Evolutionary conservation across 2,329 filamentous ascomycete genomes (phyloP).

Genomic region (Westerdykella ornata): DNA sequence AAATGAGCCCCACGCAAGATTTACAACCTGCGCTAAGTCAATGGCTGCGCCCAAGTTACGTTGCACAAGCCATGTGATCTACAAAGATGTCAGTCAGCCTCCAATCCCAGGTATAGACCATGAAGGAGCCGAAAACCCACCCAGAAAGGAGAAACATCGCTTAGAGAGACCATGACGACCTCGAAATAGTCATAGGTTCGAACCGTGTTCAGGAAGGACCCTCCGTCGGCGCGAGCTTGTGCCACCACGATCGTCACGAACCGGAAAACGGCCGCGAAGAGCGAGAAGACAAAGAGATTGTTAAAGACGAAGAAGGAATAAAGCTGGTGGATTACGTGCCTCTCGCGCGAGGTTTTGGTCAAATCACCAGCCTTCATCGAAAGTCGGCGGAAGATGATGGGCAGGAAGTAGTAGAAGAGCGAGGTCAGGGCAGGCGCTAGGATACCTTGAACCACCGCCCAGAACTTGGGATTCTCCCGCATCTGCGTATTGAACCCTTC

Average conservation of each 20-base stretch:
- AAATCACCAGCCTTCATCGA: slow-evolving; percentile 77
- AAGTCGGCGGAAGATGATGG: slow-evolving; percentile 83
- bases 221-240: slow-evolving; percentile 48
- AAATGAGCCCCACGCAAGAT: slow-evolving; percentile 76
- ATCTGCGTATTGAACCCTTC: slow-evolving; percentile 62
- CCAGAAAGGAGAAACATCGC: slow-evolving; percentile 83
- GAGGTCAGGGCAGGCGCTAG: slow-evolving; percentile 81
- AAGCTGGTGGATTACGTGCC: slow-evolving; percentile 82
- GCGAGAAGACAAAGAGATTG: slow-evolving; percentile 87
- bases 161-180: slow-evolving; percentile 66
- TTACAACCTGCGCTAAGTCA: slow-evolving; percentile 84
- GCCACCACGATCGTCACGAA: slow-evolving; percentile 62
- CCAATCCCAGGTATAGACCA: not conserved
- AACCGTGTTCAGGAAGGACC: slow-evolving; percentile 58
- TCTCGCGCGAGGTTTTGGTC: slow-evolving; percentile 86
- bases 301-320: slow-evolving; percentile 98
- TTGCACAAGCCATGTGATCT: slow-evolving; percentile 58
- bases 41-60: slow-evolving; percentile 89
- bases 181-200: slow-evolving; percentile 55
- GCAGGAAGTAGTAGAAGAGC: slow-evolving; percentile 77
- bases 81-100: not conserved
- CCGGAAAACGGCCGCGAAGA: slow-evolving; percentile 76
- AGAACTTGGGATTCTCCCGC: slow-evolving; percentile 56
- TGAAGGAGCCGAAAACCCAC: slow-evolving; percentile 60
- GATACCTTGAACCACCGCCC: slow-evolving; percentile 90